Evolutionary conservation across 768 basidiomycete species (phyloP).

Genomic region (Tricholoma saponaceum): DNA sequence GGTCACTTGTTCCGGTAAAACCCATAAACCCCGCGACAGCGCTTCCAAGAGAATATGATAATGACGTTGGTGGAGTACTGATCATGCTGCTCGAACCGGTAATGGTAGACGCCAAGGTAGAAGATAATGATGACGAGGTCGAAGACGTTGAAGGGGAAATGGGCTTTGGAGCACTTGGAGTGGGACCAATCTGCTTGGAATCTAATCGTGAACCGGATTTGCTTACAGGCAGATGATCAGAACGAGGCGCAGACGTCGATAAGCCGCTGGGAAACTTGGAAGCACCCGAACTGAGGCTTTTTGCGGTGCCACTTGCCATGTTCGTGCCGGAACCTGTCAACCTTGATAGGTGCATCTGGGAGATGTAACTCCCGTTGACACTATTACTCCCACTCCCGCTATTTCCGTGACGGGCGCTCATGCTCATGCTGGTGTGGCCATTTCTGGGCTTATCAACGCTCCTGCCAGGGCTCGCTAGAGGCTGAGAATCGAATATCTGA

Average conservation of each 20-base stretch:
- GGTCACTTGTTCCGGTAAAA: conserved; percentile 26
- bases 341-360: conserved; percentile 36
- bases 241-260: conserved; percentile 24
- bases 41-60: conserved; percentile 44
- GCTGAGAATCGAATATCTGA: conserved; percentile 82
- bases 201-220: conserved; percentile 5
- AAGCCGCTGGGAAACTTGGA: conserved; percentile 38
- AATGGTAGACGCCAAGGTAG: conserved; percentile 32
- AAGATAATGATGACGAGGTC: conserved; percentile 50
- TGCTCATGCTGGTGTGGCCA: conserved; percentile 23
- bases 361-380: conserved; percentile 37
- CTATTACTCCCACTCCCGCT: conserved; percentile 35
- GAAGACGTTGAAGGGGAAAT: conserved; percentile 40
- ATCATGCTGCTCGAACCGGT: conserved; percentile 38
- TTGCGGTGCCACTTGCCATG: conserved; percentile 25
- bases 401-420: conserved; percentile 22
- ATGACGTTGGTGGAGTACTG: conserved; percentile 58
- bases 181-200: conserved; percentile 13
- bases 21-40: conserved; percentile 37
- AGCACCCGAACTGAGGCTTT: conserved; percentile 34
- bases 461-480: conserved; percentile 55
- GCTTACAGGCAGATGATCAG: conserved; percentile 2
- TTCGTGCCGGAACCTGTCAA: conserved; percentile 21
- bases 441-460: conserved; percentile 28
- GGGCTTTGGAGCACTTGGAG: conserved; percentile 15